Percentiles rank a stretch among this genome's conserved stretches.
Conservation (phyloP, 768 basidiomycete genomes). For the Holtermanniella nyarrowii region DNA sequence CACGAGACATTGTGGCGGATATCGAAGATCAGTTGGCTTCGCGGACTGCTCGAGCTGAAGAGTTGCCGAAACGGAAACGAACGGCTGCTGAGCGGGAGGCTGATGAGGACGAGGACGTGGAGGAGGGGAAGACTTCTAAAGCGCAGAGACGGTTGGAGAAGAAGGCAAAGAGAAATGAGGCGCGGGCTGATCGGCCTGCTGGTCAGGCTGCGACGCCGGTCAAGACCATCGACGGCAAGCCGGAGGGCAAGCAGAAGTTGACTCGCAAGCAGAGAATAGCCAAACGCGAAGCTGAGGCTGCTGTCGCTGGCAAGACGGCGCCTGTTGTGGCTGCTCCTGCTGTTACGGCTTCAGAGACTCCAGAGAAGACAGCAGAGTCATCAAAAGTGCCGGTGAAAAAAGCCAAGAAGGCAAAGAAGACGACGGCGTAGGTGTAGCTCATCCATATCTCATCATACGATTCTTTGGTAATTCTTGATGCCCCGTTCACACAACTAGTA, state of each 20-base stretch:
- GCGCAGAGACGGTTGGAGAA: slow-evolving; percentile 6
- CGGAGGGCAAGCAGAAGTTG: slow-evolving; percentile 4
- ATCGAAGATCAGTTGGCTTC: slow-evolving; percentile 8
- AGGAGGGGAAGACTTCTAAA: neutral
- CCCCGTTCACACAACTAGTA: too few species aligned
- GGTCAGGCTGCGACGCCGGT: slow-evolving; percentile 10
- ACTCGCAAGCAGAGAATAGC: neutral
- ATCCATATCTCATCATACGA: neutral
- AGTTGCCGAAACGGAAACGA: slow-evolving; percentile 1
- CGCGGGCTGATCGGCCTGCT: neutral
- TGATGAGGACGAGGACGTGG: neutral
- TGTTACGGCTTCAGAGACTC: neutral
- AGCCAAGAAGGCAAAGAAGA: neutral
- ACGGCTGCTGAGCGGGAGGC: neutral
- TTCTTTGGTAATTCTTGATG: too few species aligned
- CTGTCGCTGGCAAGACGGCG: neutral
- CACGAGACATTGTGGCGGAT: slow-evolving; percentile 12
- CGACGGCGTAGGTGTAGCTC: neutral
- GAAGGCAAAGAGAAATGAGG: slow-evolving; percentile 3
- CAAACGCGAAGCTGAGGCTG: neutral
- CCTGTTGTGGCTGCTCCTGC: too few species aligned
- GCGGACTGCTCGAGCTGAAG: neutral
- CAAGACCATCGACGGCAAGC: too few species aligned
- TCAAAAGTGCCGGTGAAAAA: neutral
- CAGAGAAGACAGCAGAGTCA: neutral